Evolutionary conservation across 768 basidiomycete species (phyloP).

Genomic region (Mycena galericulata): DNA sequence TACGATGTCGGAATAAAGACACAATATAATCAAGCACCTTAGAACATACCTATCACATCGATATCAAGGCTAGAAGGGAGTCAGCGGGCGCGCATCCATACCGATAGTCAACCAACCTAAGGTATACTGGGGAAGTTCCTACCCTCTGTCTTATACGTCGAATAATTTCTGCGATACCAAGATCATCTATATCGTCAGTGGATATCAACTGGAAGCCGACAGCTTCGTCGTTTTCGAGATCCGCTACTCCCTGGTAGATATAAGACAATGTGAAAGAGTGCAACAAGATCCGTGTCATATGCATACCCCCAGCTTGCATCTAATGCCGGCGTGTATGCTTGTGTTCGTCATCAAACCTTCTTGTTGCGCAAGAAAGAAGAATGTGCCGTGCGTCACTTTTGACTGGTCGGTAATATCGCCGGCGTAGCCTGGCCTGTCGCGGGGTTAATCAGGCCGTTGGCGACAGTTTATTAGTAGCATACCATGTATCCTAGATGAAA

Average conservation of each 20-base stretch:
- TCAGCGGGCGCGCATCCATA: neutral
- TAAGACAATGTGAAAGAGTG: conserved; percentile 42
- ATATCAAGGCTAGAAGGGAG: conserved; percentile 73
- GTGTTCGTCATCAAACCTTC: conserved; percentile 82
- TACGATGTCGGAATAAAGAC: conserved; percentile 17
- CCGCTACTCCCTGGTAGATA: conserved; percentile 64
- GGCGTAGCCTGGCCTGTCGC: conserved; percentile 60
- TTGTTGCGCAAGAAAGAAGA: conserved; percentile 83
- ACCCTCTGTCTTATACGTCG: conserved; percentile 77
- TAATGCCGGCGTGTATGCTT: conserved; percentile 89
- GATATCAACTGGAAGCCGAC: conserved; percentile 86
- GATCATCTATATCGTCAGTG: conserved; percentile 86
- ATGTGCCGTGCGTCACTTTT: conserved; percentile 86
- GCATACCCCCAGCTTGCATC: conserved; percentile 73
- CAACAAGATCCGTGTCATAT: conserved; percentile 37
- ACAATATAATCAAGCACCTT: neutral
- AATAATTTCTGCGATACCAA: conserved; percentile 78
- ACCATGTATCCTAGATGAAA: conserved; percentile 58
- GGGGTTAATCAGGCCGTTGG: conserved; percentile 38
- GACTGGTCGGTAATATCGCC: conserved; percentile 72
- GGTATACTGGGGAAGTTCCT: conserved; percentile 80
- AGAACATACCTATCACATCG: conserved; percentile 75
- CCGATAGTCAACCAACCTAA: conserved; percentile 62
- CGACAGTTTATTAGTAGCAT: conserved; percentile 38
- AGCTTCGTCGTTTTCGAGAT: conserved; percentile 75